phyloP scores from a whole-genome alignment of 345 rosid genomes.

The Odontarrhena argentea region DNA sequence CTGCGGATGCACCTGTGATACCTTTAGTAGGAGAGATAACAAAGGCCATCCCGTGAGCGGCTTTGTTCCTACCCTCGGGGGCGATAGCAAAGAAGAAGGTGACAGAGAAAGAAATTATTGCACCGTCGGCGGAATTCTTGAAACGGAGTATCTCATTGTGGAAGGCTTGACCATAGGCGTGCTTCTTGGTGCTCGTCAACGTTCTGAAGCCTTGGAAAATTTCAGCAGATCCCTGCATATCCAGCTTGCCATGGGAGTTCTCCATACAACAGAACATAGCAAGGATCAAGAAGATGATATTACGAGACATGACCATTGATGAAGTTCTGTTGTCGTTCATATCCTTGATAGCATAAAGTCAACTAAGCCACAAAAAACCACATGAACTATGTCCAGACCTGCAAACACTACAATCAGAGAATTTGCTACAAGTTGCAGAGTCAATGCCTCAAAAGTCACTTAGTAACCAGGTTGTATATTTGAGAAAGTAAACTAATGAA shows the following conservation, averaged over 20 bases:
- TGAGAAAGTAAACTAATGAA: no score
- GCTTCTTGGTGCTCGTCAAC: slow-evolving; percentile 29
- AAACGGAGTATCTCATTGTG: neutral
- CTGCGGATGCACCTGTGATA: slow-evolving; percentile 21
- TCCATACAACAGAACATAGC: neutral
- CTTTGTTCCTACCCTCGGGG: slow-evolving; percentile 9
- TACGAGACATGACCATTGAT: neutral
- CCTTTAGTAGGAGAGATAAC: slow-evolving; percentile 37
- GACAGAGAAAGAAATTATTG: slow-evolving; percentile 9
- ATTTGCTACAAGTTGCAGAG: no score
- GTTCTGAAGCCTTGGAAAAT: neutral
- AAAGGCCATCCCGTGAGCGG: slow-evolving; percentile 37
- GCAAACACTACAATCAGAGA: no score
- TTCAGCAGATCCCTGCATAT: neutral
- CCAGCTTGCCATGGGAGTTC: slow-evolving; percentile 3
- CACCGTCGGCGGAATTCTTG: slow-evolving; percentile 8
- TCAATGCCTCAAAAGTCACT: no score
- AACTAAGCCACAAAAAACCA: neutral
- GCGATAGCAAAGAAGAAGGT: slow-evolving; percentile 26
- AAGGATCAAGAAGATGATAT: neutral
- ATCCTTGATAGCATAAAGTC: neutral
- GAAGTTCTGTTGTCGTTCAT: neutral
- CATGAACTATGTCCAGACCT: no score
- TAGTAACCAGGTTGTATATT: no score
- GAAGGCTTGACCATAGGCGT: slow-evolving; percentile 25